Evolutionary conservation across 805 yeast genomes (phyloP).

Genomic region (Saccharomycopsis oosterbeekiorum): DNA sequence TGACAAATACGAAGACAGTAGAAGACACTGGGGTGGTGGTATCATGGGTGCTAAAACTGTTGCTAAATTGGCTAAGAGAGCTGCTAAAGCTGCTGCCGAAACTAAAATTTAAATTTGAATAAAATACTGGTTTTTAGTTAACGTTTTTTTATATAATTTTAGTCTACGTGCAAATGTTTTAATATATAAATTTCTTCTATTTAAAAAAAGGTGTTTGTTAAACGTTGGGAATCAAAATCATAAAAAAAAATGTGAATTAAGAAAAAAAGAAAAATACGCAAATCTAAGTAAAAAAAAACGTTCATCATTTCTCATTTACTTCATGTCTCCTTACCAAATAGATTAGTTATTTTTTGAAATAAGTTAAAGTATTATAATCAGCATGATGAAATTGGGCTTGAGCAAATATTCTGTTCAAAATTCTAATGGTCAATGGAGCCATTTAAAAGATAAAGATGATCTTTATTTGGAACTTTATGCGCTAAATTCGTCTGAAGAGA

Average conservation of each 20-base stretch:
- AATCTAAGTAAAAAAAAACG: background rate
- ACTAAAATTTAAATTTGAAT: constrained; percentile 16
- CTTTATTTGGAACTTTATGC: background rate
- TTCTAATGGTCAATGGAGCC: constrained; percentile 5
- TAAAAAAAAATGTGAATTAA: background rate
- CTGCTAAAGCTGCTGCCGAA: constrained; percentile 31
- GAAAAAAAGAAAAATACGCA: background rate
- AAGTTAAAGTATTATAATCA: background rate
- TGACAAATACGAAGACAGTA: constrained; percentile 89
- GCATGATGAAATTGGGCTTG: background rate
- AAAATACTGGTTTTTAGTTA: background rate
- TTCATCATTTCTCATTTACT: no score
- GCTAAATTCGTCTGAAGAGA: background rate
- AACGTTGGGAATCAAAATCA: background rate
- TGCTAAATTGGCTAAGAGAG: constrained; percentile 72
- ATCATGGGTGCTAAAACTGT: constrained; percentile 89
- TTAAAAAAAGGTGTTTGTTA: background rate
- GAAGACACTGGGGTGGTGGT: constrained; percentile 99
- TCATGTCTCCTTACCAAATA: no score
- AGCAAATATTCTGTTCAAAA: constrained; percentile 2
- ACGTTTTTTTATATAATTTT: background rate
- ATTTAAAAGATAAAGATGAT: constrained; percentile 1
- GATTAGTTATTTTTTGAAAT: background rate
- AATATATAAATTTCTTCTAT: constrained; percentile 3
- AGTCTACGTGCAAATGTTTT: background rate